phyloP scores from a whole-genome alignment of 176 grass and related monocot species.

The Avena sativa region DNA sequence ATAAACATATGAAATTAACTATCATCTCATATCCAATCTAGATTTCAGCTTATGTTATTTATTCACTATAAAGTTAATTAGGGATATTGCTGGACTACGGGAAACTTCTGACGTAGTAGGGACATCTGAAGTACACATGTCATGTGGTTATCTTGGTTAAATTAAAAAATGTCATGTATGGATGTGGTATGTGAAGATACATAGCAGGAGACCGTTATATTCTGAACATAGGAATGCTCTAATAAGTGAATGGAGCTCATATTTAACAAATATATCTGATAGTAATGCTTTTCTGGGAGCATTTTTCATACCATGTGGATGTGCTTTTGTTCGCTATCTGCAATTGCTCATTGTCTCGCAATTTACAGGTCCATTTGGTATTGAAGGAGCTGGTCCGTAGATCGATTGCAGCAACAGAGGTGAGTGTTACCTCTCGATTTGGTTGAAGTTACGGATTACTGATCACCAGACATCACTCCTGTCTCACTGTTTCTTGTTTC shows the following conservation, averaged over 20 bases:
- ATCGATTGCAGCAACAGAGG: constrained; percentile 93
- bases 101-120: background rate
- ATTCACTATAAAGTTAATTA: constrained; percentile 12
- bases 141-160: background rate
- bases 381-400: constrained; percentile 96
- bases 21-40: background rate
- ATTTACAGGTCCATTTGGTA: constrained; percentile 91
- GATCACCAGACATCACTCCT: background rate
- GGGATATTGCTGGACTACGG: background rate
- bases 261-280: constrained; percentile 3
- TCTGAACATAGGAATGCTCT: constrained; percentile 2
- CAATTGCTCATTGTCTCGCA: constrained; percentile 19
- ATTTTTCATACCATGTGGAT: background rate
- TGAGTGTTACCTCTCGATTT: constrained; percentile 34
- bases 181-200: background rate
- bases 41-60: constrained; percentile 17
- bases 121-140: background rate
- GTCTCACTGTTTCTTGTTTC: constrained; percentile 12
- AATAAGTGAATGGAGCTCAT: background rate
- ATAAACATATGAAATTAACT: constrained; percentile 15
- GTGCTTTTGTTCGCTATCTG: background rate
- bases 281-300: constrained; percentile 10
- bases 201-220: background rate
- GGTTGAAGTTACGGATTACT: background rate
- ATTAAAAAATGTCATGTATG: background rate